phyloP scores from a whole-genome alignment of 148 eudicot species.

The Pouteria glomerata region DNA sequence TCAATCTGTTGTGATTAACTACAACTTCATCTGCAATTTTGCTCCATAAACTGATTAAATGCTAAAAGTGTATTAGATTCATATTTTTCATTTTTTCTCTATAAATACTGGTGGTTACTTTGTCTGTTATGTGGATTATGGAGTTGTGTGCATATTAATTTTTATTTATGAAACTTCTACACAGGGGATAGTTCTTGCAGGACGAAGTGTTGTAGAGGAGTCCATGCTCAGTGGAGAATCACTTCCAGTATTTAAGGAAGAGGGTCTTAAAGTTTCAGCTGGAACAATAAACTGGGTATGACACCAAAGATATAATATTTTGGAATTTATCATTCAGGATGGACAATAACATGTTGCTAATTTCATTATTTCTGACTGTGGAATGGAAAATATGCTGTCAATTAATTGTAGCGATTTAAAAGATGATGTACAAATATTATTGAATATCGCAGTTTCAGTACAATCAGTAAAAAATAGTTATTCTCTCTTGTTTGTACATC shows the following conservation, averaged over 20 bases:
- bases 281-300: constrained; percentile 97
- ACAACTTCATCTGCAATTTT: constrained; percentile 1
- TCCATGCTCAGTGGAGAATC: constrained; percentile 99
- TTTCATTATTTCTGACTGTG: not conserved
- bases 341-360: not conserved
- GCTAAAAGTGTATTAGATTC: not conserved
- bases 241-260: constrained; percentile 87
- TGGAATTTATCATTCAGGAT: not conserved
- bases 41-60: not conserved
- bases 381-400: not conserved
- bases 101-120: constrained; percentile 8
- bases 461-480: not conserved
- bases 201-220: constrained; percentile 97
- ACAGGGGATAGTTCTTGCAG: constrained; percentile 85
- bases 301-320: not conserved
- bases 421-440: not conserved
- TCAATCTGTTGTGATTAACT: not conserved
- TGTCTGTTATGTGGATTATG: not conserved
- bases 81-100: not conserved
- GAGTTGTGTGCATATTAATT: constrained; percentile 11
- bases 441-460: not conserved
- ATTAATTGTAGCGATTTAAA: not conserved
- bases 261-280: constrained; percentile 70
- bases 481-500: not conserved
- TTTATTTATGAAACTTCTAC: constrained; percentile 12